Evolutionary conservation across 164 flowering plant species (phyloP).

Genomic region (Macadamia integrifolia): DNA sequence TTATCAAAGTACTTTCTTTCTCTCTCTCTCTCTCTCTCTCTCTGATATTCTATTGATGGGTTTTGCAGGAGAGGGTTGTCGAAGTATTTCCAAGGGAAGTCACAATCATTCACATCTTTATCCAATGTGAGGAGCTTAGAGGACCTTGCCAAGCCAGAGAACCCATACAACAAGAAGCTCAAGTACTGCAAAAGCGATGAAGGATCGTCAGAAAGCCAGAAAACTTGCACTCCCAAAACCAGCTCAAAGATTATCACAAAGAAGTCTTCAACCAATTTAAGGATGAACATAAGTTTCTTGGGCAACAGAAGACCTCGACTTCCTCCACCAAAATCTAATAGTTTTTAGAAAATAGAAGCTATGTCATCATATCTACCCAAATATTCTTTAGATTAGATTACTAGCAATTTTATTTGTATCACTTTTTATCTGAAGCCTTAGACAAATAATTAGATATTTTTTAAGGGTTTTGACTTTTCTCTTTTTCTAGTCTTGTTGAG

Average conservation of each 20-base stretch:
- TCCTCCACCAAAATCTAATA: constrained; percentile 15
- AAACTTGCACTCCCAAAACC: neutral
- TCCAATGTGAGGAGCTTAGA: constrained; percentile 28
- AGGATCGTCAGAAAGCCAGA: constrained; percentile 8
- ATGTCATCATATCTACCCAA: no score
- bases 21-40: neutral
- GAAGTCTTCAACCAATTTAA: constrained; percentile 11
- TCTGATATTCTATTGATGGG: neutral
- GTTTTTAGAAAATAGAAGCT: neutral
- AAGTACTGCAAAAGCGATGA: constrained; percentile 30
- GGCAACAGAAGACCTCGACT: constrained; percentile 20
- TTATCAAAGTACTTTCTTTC: no score
- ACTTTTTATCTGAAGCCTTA: no score
- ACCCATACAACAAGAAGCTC: constrained; percentile 30
- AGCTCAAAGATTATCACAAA: constrained; percentile 3
- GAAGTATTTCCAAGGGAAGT: constrained; percentile 37
- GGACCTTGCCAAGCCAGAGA: constrained; percentile 40
- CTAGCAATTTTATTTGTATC: no score
- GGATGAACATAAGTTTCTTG: constrained; percentile 14
- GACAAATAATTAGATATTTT: no score
- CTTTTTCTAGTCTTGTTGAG: no score
- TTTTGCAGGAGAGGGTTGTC: constrained; percentile 41
- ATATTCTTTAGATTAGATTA: no score
- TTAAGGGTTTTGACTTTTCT: no score
- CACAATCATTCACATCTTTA: constrained; percentile 43